These are phyloP conservation scores for Kwoniella shandongensis DNA, from an alignment of 768 basidiomycete species.

Conservation along the genomic window DNA sequence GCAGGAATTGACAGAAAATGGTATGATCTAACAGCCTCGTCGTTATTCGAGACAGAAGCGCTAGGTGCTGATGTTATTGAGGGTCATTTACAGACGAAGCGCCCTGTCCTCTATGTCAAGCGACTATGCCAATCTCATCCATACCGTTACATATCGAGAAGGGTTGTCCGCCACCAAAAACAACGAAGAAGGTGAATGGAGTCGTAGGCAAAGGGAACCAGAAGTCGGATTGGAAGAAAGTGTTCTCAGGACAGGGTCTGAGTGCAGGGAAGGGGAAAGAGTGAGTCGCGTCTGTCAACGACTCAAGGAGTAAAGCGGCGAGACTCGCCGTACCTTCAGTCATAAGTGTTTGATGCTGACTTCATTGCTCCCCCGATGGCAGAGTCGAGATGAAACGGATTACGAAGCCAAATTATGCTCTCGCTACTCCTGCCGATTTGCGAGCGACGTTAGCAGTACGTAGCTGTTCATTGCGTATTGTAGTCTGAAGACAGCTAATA, in stretches of 20 bases:
- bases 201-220: slow-evolving; percentile 26
- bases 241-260: slow-evolving; percentile 38
- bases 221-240: slow-evolving; percentile 48
- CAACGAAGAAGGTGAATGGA: slow-evolving; percentile 7
- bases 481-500: slow-evolving; percentile 3
- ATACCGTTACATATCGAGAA: slow-evolving; percentile 72
- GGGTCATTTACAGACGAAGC: slow-evolving; percentile 47
- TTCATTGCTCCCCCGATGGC: not conserved
- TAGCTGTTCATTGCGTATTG: not conserved
- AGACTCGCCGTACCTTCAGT: not conserved
- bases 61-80: slow-evolving; percentile 3
- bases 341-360: not conserved
- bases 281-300: slow-evolving; percentile 15
- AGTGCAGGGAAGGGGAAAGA: slow-evolving; percentile 22
- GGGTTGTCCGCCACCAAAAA: slow-evolving; percentile 56
- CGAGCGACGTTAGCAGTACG: slow-evolving; percentile 27
- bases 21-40: slow-evolving; percentile 13
- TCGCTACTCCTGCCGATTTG: slow-evolving; percentile 44
- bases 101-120: slow-evolving; percentile 66
- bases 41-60: not conserved
- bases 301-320: not conserved
- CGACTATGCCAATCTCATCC: slow-evolving; percentile 56
- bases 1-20: slow-evolving; percentile 33
- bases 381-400: slow-evolving; percentile 44
- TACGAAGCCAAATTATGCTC: slow-evolving; percentile 47